These are phyloP conservation scores for Cryomyces minteri DNA, from an alignment of 495 filamentous ascomycete species.

Conservation along the genomic window DNA sequence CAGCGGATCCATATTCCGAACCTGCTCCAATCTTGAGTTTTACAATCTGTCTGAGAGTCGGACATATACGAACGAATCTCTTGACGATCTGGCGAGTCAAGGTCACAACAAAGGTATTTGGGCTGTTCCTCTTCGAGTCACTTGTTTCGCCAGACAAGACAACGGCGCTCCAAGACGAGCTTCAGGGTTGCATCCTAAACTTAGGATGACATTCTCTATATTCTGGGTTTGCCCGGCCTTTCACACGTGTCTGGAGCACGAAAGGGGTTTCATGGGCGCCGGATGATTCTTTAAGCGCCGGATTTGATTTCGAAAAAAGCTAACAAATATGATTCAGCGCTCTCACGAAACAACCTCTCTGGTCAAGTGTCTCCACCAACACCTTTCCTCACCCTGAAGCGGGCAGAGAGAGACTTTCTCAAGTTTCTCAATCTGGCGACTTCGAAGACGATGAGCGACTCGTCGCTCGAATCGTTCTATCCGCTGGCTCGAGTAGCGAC, in stretches of 20 bases:
- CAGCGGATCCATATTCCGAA: conserved; percentile 35
- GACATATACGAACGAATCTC: conserved; percentile 12
- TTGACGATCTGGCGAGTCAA: conserved; percentile 17
- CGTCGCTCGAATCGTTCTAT: conserved; percentile 49
- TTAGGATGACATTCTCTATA: no score
- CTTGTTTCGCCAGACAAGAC: no score
- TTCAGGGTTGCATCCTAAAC: no score
- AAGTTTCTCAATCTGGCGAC: conserved; percentile 41
- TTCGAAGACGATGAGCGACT: conserved; percentile 28
- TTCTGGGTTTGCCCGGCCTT: no score
- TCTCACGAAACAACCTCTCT: neutral
- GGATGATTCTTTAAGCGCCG: no score
- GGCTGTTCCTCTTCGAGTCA: no score
- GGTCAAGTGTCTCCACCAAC: conserved; percentile 27
- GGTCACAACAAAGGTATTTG: no score
- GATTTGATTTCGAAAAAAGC: no score
- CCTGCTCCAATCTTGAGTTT: conserved; percentile 62
- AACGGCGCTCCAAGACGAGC: no score
- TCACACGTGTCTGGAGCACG: no score
- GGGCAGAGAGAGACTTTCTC: conserved; percentile 56
- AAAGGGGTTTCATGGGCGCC: no score
- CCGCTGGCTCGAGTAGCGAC: conserved; percentile 49
- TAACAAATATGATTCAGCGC: no score
- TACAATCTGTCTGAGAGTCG: conserved; percentile 45
- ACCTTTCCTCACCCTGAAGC: conserved; percentile 50